Conservation (phyloP, 2,329 filamentous ascomycete genomes). For the Stagonosporopsis cucurbitacearum region DNA sequence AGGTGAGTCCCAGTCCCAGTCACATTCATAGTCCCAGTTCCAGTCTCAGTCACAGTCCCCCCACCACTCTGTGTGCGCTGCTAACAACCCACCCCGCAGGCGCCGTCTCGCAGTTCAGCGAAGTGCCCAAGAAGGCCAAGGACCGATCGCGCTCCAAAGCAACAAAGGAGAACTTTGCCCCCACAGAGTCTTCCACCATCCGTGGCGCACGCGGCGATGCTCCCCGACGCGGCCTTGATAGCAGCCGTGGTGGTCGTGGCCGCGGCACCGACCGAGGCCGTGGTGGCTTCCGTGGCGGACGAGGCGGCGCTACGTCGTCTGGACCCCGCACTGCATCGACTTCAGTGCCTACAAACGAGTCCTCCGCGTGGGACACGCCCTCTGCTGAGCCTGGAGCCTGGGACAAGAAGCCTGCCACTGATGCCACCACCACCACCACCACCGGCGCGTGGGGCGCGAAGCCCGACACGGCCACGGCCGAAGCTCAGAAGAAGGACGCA, state of each 20-base stretch:
- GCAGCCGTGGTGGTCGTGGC: constrained; percentile 60
- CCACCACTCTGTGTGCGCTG: not conserved
- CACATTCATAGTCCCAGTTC: too few species aligned
- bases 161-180: constrained; percentile 63
- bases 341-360: constrained; percentile 76
- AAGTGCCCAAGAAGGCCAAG: constrained; percentile 77
- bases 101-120: constrained; percentile 81
- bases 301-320: constrained; percentile 67
- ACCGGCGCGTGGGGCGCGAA: constrained; percentile 18
- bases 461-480: constrained; percentile 18
- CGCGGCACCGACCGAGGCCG: constrained; percentile 65
- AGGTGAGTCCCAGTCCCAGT: constrained; percentile 67
- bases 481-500: constrained; percentile 22
- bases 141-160: constrained; percentile 74
- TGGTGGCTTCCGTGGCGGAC: constrained; percentile 62
- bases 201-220: constrained; percentile 34
- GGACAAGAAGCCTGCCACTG: constrained; percentile 16
- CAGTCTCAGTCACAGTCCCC: too few species aligned
- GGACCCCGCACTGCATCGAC: constrained; percentile 60
- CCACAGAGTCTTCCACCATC: constrained; percentile 51
- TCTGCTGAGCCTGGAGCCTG: constrained; percentile 27
- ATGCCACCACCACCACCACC: constrained; percentile 7
- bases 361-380: constrained; percentile 65
- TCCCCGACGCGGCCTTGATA: constrained; percentile 41
- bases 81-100: constrained; percentile 56